phyloP scores from a whole-genome alignment of 225 moss, liverwort and hornwort species.

The Physcomitrium patens region DNA sequence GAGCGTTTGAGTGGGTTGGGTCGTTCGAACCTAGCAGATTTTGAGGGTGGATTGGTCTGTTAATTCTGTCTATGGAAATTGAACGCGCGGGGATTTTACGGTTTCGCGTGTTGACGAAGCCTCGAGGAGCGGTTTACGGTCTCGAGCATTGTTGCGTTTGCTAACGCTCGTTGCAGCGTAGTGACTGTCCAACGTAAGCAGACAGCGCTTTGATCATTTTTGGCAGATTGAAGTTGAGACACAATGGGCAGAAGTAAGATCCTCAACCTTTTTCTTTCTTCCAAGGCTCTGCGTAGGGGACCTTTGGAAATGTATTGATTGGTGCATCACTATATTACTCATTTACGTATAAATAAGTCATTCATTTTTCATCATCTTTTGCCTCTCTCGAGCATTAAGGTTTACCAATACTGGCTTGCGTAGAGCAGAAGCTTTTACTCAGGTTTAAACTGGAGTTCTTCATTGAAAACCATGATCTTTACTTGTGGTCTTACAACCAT shows the following conservation, averaged over 20 bases:
- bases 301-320: not conserved
- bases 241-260: conserved; percentile 48
- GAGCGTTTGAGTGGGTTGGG: not conserved
- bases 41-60: not conserved
- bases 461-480: not conserved
- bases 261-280: not conserved
- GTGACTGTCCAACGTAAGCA: conserved; percentile 3
- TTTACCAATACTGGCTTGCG: not conserved
- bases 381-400: not conserved
- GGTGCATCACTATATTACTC: not conserved
- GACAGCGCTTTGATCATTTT: conserved; percentile 35
- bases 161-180: conserved; percentile 22
- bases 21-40: not conserved
- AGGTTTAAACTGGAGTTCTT: conserved; percentile 17
- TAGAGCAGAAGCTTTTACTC: not conserved
- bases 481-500: not conserved
- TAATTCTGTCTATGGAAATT: conserved; percentile 44
- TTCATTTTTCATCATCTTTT: not conserved
- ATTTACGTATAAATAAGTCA: not conserved
- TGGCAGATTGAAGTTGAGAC: conserved; percentile 20
- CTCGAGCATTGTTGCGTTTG: conserved; percentile 15
- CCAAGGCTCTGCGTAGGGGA: not conserved
- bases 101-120: not conserved
- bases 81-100: not conserved
- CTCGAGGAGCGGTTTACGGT: conserved; percentile 14